phyloP scores from a whole-genome alignment of 805 yeast genomes.

The Yamadazyma phyllophila region DNA sequence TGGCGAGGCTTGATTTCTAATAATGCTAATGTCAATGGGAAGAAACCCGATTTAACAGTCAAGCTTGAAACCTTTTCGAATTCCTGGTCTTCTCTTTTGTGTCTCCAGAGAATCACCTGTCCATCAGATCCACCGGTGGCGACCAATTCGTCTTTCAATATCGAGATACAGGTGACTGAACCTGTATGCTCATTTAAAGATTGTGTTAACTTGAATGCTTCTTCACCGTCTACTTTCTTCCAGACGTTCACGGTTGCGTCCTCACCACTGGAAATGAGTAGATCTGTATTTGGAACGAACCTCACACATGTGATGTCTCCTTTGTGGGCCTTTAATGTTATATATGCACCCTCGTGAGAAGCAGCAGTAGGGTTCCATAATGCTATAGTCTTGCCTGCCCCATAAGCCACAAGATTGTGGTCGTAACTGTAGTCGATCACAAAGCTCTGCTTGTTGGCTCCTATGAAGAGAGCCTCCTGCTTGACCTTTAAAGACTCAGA shows the following conservation, averaged over 20 bases:
- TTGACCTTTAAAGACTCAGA: slow-evolving; percentile 1
- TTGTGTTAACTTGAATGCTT: slow-evolving; percentile 31
- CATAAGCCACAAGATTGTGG: slow-evolving; percentile 57
- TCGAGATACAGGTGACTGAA: slow-evolving; percentile 57
- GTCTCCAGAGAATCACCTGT: slow-evolving; percentile 49
- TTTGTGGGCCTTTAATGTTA: slow-evolving; percentile 60
- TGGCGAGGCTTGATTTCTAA: slow-evolving; percentile 30
- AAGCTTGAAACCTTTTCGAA: slow-evolving; percentile 30
- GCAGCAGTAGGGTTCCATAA: slow-evolving; percentile 60
- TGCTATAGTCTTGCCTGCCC: slow-evolving; percentile 65
- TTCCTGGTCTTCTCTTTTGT: slow-evolving; percentile 6
- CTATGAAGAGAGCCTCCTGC: slow-evolving; percentile 62
- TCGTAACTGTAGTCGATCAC: slow-evolving; percentile 50
- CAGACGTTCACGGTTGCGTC: slow-evolving; percentile 65
- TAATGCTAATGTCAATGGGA: slow-evolving; percentile 32
- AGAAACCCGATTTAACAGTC: slow-evolving; percentile 45
- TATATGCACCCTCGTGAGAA: slow-evolving; percentile 44
- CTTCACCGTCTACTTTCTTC: slow-evolving; percentile 32
- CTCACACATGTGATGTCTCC: slow-evolving; percentile 66
- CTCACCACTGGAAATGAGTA: slow-evolving; percentile 62
- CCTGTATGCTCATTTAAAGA: slow-evolving; percentile 40
- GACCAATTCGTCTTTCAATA: slow-evolving; percentile 36
- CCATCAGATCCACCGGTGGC: slow-evolving; percentile 69
- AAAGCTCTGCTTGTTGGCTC: slow-evolving; percentile 67
- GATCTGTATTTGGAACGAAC: slow-evolving; percentile 41